Base-by-base conservation (phyloP, 257 asterid genomes). In the Lycium ferocissimum region DNA sequence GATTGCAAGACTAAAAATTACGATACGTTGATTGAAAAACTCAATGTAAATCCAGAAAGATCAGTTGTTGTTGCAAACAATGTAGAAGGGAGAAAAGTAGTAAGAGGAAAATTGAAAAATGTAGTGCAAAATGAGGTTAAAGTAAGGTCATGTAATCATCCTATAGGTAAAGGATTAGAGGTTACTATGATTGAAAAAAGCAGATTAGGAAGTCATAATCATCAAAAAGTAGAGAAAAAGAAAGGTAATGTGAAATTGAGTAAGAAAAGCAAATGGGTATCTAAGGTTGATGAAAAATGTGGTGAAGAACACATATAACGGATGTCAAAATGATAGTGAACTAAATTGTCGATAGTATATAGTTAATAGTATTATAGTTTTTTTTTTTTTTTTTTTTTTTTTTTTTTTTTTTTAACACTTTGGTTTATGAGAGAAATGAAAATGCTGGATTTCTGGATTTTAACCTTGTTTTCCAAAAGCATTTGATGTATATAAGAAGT, bases 221-320 rank as follows among this genome's bases (percentile, higher is more conserved):
- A 71, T 71, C 38, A 85, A 85, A 84, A 88, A 47, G 35, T 83
- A 20, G 92, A 91, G 72, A 81, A 86, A 40, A 85, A 83, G 49
- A 87, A 69, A 15, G 84, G 89, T 3, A 22, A 79, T 1, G 87
- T 54, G 38, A 87, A 81, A 87, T 91, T 54, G 88, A 84, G 65
- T 18, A 88, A 86, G 57, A 89, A 85, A 84, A 92, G 93, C 80
- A 88, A 83, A 79, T 93, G 97, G 94, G 51, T 92, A 10, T 84
- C 88, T 76, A 86, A 86, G 87, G 79, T 93, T 59, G 97, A 93
- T 85, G 90, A 91, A 43, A 84, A 84, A 54, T 91, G 90, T 84
- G 97, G 97, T 47, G 97, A 93, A 86, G 95, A 93, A 78, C 95
- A 93, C 82, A 90, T 92, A 37, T 92, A 71, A 26, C 87, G 95